Percentiles rank a stretch among this genome's conserved stretches.
These are phyloP conservation scores for Russula vinacea DNA, from an alignment of 768 basidiomycete species.

Conservation along the genomic window DNA sequence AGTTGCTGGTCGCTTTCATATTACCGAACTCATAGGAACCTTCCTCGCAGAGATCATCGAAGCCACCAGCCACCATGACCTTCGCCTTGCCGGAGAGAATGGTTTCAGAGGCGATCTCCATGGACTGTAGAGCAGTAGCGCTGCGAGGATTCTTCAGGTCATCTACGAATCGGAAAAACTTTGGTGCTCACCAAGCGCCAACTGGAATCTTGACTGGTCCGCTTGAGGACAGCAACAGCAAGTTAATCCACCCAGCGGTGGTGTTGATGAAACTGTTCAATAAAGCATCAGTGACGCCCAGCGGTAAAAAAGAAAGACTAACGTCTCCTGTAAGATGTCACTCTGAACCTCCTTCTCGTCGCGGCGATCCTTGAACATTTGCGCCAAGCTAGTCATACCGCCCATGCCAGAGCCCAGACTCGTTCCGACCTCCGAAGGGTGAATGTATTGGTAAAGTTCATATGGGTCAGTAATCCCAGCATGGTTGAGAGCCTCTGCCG, in stretches of 20 bases:
- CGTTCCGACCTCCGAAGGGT: slow-evolving; percentile 95
- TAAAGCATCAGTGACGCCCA: slow-evolving; percentile 5
- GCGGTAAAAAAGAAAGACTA: slow-evolving; percentile 36
- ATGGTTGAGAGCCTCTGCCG: slow-evolving; percentile 93
- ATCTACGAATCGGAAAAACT: slow-evolving; percentile 12
- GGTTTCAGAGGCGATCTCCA: slow-evolving; percentile 97
- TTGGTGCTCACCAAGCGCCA: slow-evolving; percentile 78
- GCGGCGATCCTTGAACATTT: slow-evolving; percentile 99
- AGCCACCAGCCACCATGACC: slow-evolving; percentile 98
- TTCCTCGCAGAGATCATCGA: slow-evolving; percentile 97
- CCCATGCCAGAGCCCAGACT: slow-evolving; percentile 97
- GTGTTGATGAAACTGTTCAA: slow-evolving; percentile 90
- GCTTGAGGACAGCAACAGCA: slow-evolving; percentile 90
- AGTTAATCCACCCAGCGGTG: slow-evolving; percentile 96
- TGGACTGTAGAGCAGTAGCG: slow-evolving; percentile 94
- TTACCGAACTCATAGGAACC: slow-evolving; percentile 99
- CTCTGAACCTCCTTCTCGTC: slow-evolving; percentile 99
- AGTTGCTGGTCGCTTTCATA: slow-evolving; percentile 99
- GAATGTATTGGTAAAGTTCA: slow-evolving; percentile 94
- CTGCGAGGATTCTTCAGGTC: slow-evolving; percentile 39
- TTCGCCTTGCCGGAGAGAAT: slow-evolving; percentile 95
- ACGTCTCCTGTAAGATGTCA: slow-evolving; percentile 98
- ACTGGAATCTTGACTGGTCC: slow-evolving; percentile 99
- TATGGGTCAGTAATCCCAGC: slow-evolving; percentile 98
- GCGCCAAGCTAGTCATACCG: slow-evolving; percentile 81